Conservation (phyloP, 2,329 filamentous ascomycete genomes). For the Penicillium sp. region DNA sequence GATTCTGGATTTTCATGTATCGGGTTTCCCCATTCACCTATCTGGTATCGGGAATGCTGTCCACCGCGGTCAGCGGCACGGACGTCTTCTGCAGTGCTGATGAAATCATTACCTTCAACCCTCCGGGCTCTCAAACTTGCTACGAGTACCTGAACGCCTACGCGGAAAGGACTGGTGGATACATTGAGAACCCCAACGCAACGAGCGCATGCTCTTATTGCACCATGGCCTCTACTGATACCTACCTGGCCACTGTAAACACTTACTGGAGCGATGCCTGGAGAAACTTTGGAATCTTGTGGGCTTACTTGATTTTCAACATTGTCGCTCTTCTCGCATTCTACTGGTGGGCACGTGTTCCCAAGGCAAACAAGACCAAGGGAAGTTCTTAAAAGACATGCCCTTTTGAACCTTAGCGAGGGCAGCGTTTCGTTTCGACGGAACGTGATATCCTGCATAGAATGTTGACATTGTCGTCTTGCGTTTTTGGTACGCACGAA, state of each 20-base stretch:
- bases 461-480: not conserved
- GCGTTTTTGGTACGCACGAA: not conserved
- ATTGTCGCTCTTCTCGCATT: not conserved
- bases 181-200: not conserved
- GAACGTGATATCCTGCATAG: not conserved
- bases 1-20: slow-evolving; percentile 82
- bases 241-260: not conserved
- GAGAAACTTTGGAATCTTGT: not conserved
- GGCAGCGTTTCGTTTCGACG: not conserved
- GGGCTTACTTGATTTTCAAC: slow-evolving; percentile 47
- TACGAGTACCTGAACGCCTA: not conserved
- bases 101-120: not conserved
- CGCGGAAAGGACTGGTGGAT: not conserved
- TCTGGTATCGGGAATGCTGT: slow-evolving; percentile 16
- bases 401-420: not conserved
- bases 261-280: not conserved
- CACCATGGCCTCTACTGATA: not conserved
- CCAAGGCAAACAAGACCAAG: not conserved
- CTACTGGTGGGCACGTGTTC: not conserved
- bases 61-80: not conserved
- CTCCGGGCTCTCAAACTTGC: not conserved
- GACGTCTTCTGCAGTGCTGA: not conserved
- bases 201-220: not conserved
- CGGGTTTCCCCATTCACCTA: slow-evolving; percentile 78
- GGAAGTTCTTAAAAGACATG: not conserved